Base-by-base conservation (phyloP, 2,329 filamentous ascomycete genomes). In the Colletotrichum destructivum region DNA sequence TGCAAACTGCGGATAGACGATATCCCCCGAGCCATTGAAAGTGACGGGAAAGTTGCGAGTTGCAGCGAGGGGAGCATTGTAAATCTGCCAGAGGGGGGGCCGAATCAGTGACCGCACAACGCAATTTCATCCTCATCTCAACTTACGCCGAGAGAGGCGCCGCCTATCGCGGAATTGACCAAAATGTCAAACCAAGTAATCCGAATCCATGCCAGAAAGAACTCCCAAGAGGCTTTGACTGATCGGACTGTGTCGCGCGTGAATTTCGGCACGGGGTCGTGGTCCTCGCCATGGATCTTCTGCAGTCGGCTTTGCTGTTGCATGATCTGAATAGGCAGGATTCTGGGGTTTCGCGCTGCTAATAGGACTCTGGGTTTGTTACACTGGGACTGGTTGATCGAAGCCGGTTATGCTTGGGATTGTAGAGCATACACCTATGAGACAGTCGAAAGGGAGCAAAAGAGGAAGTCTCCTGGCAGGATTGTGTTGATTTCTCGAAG, bases 1-100 rank as follows among this genome's bases (percentile, higher is more conserved):
- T 9, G 91, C 89, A 77, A 91, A 89, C 63, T 91, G 77, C 0
- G 91, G 91, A 74, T 90, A 87, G 60, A 93, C 87, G 69, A 93
- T 86, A 75, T 92, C 87, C 69, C 89, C 89, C 31, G 90, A 87
- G 6, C 81, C 77, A 66, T 76, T 74, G 75, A 91, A 91, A 57
- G 85, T 87, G 71, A 93, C 83, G 47, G 91, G 89, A 77, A 93
- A 93, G 13, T 86, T 90, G 40, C 90, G 85, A 4, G 83, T 86
- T 1, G 87, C 84, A 0, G 88, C 85, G 7, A 90, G 86, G n/a
- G 87, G 84, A 8, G 87, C 84, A 67, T 83, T 79, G 79, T 89
- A 90, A 66, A 88, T 81, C 86, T 88, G 59, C 23, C 6, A n/a
- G 4, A 31, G 31, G 26, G 51, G 16, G 23, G 8, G 8, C 8